A percentile compares a stretch with the other conserved stretches of the same genome.
phyloP scores from a whole-genome alignment of 75 land plant genomes.

The Adiantum capillusveneris region DNA sequence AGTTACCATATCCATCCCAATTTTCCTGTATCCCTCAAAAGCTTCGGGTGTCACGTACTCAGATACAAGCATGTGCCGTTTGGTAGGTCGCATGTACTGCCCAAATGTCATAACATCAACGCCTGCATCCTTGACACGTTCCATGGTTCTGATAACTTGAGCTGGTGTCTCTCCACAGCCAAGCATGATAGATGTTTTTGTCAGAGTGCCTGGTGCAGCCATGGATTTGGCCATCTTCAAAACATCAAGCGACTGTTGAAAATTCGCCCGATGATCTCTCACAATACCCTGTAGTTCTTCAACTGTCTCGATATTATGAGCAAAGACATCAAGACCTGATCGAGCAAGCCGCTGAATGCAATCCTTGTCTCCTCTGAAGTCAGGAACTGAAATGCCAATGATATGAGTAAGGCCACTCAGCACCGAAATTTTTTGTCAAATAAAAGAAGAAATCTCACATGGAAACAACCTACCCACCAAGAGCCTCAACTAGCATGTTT shows the following conservation, averaged over 20 bases:
- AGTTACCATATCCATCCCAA: constrained; percentile 94
- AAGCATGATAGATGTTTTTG: constrained; percentile 95
- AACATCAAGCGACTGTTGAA: constrained; percentile 85
- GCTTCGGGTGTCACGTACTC: constrained; percentile 97
- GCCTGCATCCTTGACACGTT: constrained; percentile 85
- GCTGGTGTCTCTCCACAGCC: constrained; percentile 97
- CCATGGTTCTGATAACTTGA: constrained; percentile 80
- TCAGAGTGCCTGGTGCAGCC: constrained; percentile 79
- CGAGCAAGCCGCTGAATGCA: constrained; percentile 87
- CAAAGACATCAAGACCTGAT: constrained; percentile 94
- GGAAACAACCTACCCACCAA: constrained; percentile 47
- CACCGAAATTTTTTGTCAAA: too few species aligned
- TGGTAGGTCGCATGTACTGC: constrained; percentile 97
- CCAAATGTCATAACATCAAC: constrained; percentile 99
- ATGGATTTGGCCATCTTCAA: constrained; percentile 75
- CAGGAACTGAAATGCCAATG: constrained; percentile 67
- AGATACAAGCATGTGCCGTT: constrained; percentile 94
- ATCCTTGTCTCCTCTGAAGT: constrained; percentile 73
- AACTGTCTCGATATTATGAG: constrained; percentile 98
- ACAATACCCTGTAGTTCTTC: constrained; percentile 85
- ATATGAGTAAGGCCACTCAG: too few species aligned
- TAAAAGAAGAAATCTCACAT: too few species aligned
- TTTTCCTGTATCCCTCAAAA: constrained; percentile 63
- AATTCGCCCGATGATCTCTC: constrained; percentile 89
- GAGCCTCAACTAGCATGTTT: constrained; percentile 82